A percentile compares a stretch with the other conserved stretches of the same genome.
Evolutionary conservation across 2,329 filamentous ascomycete genomes (phyloP).

Genomic region (Cytospora piceicola): DNA sequence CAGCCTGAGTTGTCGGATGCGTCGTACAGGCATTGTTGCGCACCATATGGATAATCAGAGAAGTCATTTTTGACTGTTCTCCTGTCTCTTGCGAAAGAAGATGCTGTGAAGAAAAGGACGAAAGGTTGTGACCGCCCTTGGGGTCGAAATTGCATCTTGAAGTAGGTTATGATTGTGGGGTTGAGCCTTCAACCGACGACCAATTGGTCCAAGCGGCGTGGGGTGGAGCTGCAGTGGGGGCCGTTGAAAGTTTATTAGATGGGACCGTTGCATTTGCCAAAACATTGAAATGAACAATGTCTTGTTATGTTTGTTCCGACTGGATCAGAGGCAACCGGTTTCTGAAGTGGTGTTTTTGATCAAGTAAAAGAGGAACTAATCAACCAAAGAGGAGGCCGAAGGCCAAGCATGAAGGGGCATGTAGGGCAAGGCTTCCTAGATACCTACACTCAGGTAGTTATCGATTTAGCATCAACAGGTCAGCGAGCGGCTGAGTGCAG

Average conservation of each 20-base stretch:
- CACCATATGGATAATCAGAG: conserved; percentile 45
- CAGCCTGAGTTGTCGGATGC: conserved; percentile 48
- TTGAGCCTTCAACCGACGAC: background rate
- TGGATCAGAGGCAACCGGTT: no score
- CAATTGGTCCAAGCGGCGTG: background rate
- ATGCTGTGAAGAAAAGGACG: conserved; percentile 34
- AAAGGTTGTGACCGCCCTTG: conserved; percentile 33
- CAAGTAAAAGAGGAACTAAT: background rate
- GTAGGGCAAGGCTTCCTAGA: conserved; percentile 4
- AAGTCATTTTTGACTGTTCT: conserved; percentile 46
- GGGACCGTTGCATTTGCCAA: conserved; percentile 13
- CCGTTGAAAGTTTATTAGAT: conserved; percentile 13
- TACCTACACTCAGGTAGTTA: background rate
- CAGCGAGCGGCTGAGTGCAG: conserved; percentile 15
- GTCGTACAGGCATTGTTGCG: conserved; percentile 49
- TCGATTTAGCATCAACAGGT: conserved; percentile 13
- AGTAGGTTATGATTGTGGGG: background rate
- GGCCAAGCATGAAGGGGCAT: conserved; percentile 9
- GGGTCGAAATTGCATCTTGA: conserved; percentile 11
- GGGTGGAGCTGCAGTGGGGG: background rate
- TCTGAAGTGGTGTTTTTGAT: background rate
- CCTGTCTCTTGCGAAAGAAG: conserved; percentile 33
- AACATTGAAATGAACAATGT: conserved; percentile 7
- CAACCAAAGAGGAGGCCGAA: conserved; percentile 8
- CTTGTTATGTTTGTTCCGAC: background rate